A percentile compares a stretch with the other conserved stretches of the same genome.
Evolutionary conservation across 768 basidiomycete genomes (phyloP).

Genomic region (Boletus rex-veris): DNA sequence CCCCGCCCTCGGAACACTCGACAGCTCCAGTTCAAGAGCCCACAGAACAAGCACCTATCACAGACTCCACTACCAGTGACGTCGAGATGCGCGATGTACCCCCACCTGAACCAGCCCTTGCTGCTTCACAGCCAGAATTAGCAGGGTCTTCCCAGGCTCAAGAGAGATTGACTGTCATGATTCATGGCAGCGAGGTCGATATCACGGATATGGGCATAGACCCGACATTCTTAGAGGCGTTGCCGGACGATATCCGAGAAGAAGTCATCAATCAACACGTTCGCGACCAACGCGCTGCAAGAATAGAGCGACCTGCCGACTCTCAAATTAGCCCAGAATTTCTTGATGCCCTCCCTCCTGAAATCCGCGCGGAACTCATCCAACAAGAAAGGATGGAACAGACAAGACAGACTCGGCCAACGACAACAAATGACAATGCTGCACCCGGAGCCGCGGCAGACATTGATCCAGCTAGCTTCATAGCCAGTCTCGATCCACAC

Average conservation of each 20-base stretch:
- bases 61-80: constrained; percentile 39
- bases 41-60: constrained; percentile 16
- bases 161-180: constrained; percentile 80
- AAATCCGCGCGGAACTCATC: constrained; percentile 94
- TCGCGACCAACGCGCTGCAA: constrained; percentile 81
- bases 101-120: constrained; percentile 17
- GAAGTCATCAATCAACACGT: constrained; percentile 98
- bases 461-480: constrained; percentile 87
- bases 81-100: constrained; percentile 49
- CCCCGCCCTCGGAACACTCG: constrained; percentile 12
- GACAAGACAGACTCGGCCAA: constrained; percentile 46
- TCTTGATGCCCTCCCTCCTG: constrained; percentile 91
- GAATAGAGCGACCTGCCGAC: constrained; percentile 69
- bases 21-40: constrained; percentile 9
- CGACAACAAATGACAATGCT: constrained; percentile 29
- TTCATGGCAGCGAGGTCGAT: constrained; percentile 90
- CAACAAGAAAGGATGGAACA: constrained; percentile 91
- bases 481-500: constrained; percentile 86
- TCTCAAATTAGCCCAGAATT: constrained; percentile 94
- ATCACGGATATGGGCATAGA: constrained; percentile 99
- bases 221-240: constrained; percentile 93
- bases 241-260: constrained; percentile 98
- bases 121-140: constrained; percentile 15
- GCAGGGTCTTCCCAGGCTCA: constrained; percentile 37
- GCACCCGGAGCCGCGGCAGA: constrained; percentile 51